Base-by-base conservation (phyloP, 805 yeast species). In the Nakazawaea wickerhamii region DNA sequence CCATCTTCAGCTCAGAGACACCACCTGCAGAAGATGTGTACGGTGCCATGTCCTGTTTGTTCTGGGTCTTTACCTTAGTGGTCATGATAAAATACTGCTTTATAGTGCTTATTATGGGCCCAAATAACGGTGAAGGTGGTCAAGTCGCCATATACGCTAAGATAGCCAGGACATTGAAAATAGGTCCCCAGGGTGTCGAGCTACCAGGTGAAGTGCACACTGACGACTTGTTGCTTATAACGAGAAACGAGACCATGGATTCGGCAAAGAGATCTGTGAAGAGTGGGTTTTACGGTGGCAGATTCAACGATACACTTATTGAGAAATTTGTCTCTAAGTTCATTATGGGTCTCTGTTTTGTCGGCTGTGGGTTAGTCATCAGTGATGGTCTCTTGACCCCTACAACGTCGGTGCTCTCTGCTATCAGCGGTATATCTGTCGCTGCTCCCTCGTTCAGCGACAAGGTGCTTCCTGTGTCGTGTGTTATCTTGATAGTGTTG, bases 371-470 rank as follows among this genome's bases (percentile, higher is more conserved):
- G 1, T 60, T 78, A 50, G 78, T 78, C 15, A 58, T 78, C 30
- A 73, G 80, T 7, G 83, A 78, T 56, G 83, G 83, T 5, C 59
- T 78, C 41, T 63, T 78, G 46, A 78, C 84, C 2, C 84, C 84
- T 20, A 77, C 83, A 2, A 76, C 81, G 10, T 77, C 83, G 1
- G 79, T 77, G 3, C 63, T 77, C 37, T 67, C 76, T 42, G 81
- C 83, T 1, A 58, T 78, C 26, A 71, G 69, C 2, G 84, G 84
- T 41, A 71, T 77, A 34, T 70, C 73, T 34, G 68, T 73, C 14
- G 78, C 80, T 5, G 63, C 60, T 19, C 79, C 81, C 3, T 54
- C 65, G 5, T 64, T 75, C 47, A 35, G 42, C 4, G 50, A 53
- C 38, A 56, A 60, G 32, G 74, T 70, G 5, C 63, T 77, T 55